Evolutionary conservation across 257 asterid species (phyloP), one percentile per base, ranked within the genome.

Genomic region (Solanum boliviense): DNA sequence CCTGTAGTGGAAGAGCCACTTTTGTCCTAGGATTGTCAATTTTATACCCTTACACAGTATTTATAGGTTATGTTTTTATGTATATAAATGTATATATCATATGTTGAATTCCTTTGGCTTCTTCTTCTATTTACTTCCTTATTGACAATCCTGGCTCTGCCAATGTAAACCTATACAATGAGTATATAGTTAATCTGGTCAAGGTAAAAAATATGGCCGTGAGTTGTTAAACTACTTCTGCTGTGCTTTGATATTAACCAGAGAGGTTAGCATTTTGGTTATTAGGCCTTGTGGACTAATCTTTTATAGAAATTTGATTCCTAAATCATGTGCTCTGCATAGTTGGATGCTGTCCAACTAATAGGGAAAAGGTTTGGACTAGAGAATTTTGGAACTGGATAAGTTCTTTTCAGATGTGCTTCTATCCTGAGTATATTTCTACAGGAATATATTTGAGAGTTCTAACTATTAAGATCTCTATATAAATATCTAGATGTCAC

Each of bases 401-500:
- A 76, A 76, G 84, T 76, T 76, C 84, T 76, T 76, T 39, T 31
- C 29, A 10, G 29, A 13, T 48, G 70, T 81, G 31, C 86, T 31
- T 31, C 71, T 48, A 82, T 82, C 86, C 32, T 82, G 71, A 82
- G 62, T 71, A 85, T 91, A 91, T 90, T 90, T 89, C 68, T 84
- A 32, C 75, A 56, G 89, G 92, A 89, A 89, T 87, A 74, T 87
- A 70, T 65, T 32, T 88, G 91, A 48, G 90, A 91, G 78, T 87
- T 87, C 84, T 20, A 82, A 82, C 86, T 29, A 82, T 79, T 82
- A 48, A 29, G 58, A 48, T 78, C n/a, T 85, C 87, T 87, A 87
- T 87, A 72, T 91, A 92, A 88, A 91, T 94, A 93, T 93, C 93
- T 89, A 85, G 32, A 79, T 86, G 93, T 94, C 91, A 41, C 90